phyloP scores from a whole-genome alignment of 768 basidiomycete species.

The Pholiota microspora region DNA sequence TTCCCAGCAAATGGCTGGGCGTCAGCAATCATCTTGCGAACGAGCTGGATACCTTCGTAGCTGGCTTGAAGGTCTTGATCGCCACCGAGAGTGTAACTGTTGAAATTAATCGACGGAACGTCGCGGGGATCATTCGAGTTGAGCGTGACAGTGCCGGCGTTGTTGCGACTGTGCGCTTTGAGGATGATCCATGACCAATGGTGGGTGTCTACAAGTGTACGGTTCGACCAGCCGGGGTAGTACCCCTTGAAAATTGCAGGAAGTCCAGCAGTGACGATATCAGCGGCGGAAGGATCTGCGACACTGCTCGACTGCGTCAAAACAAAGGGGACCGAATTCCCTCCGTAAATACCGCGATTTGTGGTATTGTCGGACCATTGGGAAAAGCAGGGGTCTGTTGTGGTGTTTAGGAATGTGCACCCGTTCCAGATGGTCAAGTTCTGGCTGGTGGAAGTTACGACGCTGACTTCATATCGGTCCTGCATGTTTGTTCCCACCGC shows the following conservation, averaged over 20 bases:
- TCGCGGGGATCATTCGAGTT: conserved; percentile 9
- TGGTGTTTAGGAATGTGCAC: conserved; percentile 6
- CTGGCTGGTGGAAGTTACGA: not conserved
- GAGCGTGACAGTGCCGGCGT: conserved; percentile 11
- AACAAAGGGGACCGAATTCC: conserved; percentile 2
- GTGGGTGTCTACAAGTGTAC: not conserved
- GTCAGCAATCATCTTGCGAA: not conserved
- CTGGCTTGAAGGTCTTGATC: conserved; percentile 5
- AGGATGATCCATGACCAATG: conserved; percentile 9
- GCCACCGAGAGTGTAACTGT: conserved; percentile 5
- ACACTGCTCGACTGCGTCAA: conserved; percentile 5
- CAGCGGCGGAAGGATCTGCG: not conserved
- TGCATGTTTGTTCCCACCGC: conserved; percentile 58
- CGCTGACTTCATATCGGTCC: conserved; percentile 27
- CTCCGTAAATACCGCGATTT: conserved; percentile 8
- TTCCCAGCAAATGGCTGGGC: not conserved
- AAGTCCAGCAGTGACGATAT: conserved; percentile 5
- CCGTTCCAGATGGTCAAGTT: not conserved
- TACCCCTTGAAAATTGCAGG: conserved; percentile 10
- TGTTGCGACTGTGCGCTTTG: conserved; percentile 12
- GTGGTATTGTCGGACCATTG: conserved; percentile 5
- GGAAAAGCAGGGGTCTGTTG: conserved; percentile 6
- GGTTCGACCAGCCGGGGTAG: conserved; percentile 7
- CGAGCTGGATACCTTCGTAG: conserved; percentile 8
- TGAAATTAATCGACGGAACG: conserved; percentile 7